A percentile compares a stretch with the other conserved stretches of the same genome.
These are phyloP conservation scores for Pueraria montana DNA, from an alignment of 306 rosid genomes.

Conservation along the genomic window DNA sequence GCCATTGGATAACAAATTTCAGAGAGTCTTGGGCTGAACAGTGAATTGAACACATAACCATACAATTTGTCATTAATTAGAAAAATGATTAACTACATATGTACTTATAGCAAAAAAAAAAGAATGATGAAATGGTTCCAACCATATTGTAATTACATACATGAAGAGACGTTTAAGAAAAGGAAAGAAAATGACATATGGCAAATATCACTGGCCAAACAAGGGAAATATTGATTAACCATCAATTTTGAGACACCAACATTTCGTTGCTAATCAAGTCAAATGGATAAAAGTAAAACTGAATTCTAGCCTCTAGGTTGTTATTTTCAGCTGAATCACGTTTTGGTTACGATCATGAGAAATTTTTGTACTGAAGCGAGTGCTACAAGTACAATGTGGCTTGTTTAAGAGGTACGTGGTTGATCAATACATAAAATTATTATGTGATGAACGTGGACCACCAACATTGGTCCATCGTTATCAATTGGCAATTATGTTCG, in stretches of 20 bases:
- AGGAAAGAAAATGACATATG: not conserved
- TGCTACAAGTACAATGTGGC: conserved; percentile 50
- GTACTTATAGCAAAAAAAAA: not conserved
- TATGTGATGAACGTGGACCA: conserved; percentile 48
- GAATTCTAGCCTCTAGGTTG: not conserved
- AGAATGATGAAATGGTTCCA: not conserved
- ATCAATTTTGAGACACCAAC: not conserved
- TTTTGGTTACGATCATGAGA: conserved; percentile 8
- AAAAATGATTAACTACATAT: not conserved
- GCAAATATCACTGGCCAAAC: not conserved
- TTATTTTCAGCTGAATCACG: conserved; percentile 34
- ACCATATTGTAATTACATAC: not conserved
- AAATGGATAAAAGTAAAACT: conserved; percentile 22
- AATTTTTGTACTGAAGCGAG: not conserved
- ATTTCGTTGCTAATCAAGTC: conserved; percentile 3
- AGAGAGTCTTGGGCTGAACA: conserved; percentile 83
- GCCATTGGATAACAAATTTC: conserved; percentile 78
- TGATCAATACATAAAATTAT: conserved; percentile 41
- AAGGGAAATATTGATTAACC: not conserved
- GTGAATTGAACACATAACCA: conserved; percentile 24
- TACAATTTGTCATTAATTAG: not conserved
- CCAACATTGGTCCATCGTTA: conserved; percentile 39
- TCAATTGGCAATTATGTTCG: conserved; percentile 45
- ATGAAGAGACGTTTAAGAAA: not conserved
- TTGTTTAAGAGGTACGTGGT: conserved; percentile 28